Evolutionary conservation across 2,329 filamentous ascomycete species (phyloP), one percentile per base, ranked within the genome.

Genomic region (Cercospora berteroae): DNA sequence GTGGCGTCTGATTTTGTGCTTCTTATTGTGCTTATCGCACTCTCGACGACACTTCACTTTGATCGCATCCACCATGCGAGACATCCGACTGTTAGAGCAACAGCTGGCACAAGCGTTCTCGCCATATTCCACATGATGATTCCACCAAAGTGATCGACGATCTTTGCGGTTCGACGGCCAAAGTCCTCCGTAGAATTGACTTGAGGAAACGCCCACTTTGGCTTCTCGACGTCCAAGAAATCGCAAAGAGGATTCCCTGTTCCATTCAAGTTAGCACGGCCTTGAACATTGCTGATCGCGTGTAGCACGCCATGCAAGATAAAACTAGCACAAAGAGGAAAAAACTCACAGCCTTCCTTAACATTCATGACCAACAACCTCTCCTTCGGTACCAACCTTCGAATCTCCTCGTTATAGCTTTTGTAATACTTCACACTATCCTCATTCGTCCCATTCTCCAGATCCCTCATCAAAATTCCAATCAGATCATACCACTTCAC

Each of bases 341-440:
- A 23, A 9, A n/a, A 63, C 60, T 16, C 42, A 63, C 64, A 69
- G 1, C 67, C 67, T 23, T 69, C 64, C 29, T 62, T 64, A 10
- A 67, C 48, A 59, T 69, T 69, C 67, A 69, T 69, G 7, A 67
- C 62, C 57, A 69, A 44, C 58, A 67, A 33, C 18, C 31, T 67
- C 60, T 67, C 65, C 36, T 56, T 60, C 20, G 64, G 65, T 56
- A 69, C 67, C 12, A 67, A 16, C 20, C 64, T 48, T 18, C 63
- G 56, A 8, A 67, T 48, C 48, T 69, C 58, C 23, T 64, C 67
- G 7, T 33, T 42, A 55, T 69, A 48, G 3, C 27, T 20, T 27
- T 31, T 5, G 18, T 69, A 69, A 12, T 23, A 69, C 29, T 59
- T 25, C 20, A 23, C 59, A 18, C 56, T 62, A 7, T 64, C 61